Conservation (phyloP, 1,284 basidiomycete species). For the Apiotrichum gracile region DNA sequence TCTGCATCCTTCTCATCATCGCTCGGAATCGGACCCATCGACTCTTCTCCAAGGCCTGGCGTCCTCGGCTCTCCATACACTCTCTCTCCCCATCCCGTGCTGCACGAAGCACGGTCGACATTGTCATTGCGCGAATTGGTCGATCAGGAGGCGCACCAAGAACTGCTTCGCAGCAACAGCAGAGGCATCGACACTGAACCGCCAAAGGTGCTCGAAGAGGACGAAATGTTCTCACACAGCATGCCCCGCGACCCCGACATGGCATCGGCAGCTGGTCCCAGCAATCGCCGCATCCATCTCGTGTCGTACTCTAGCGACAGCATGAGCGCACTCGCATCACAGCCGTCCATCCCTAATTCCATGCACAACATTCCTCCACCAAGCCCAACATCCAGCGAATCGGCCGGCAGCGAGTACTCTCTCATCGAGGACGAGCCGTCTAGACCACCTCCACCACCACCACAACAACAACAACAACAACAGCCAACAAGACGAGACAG, state of each 20-base stretch:
- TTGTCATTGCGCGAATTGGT: conserved; percentile 8
- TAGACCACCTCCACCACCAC: neutral
- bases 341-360: neutral
- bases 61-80: conserved; percentile 14
- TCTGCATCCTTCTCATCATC: conserved; percentile 32
- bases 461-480: too few species aligned
- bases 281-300: conserved; percentile 17
- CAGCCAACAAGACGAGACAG: too few species aligned
- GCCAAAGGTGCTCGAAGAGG: neutral
- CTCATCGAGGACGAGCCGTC: conserved; percentile 4
- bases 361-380: neutral
- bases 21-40: conserved; percentile 19
- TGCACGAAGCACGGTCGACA: conserved; percentile 1
- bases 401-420: conserved; percentile 18
- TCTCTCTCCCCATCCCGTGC: conserved; percentile 8
- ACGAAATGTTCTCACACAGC: neutral
- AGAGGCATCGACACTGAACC: neutral
- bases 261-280: neutral
- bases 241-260: neutral
- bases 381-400: conserved; percentile 5
- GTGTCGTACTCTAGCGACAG: conserved; percentile 13
- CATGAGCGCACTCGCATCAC: conserved; percentile 1
- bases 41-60: conserved; percentile 2
- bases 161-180: neutral
- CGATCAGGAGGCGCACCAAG: conserved; percentile 1